A percentile compares a stretch with the other conserved stretches of the same genome.
Evolutionary conservation across 352 stramenopile species (phyloP).

Genomic region (Thraustochytrium sp.): DNA sequence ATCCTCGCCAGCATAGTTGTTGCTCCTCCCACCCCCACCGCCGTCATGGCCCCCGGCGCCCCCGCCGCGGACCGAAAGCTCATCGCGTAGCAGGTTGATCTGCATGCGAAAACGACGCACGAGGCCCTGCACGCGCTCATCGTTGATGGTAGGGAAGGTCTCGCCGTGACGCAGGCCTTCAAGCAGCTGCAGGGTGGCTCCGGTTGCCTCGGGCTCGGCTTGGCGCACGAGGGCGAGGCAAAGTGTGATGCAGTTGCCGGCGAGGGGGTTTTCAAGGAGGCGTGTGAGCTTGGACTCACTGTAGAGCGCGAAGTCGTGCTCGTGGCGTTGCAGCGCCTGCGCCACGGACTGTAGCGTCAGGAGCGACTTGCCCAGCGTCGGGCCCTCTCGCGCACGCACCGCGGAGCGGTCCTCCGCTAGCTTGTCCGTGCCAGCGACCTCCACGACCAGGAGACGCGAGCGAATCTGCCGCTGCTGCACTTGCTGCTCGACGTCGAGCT

Average conservation of each 20-base stretch:
- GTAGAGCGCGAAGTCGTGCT: slow-evolving; percentile 30
- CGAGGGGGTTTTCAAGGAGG: slow-evolving; percentile 2
- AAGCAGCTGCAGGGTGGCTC: not conserved
- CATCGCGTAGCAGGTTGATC: slow-evolving; percentile 27
- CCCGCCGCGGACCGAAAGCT: not conserved
- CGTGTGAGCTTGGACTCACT: slow-evolving; percentile 22
- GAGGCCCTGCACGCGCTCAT: slow-evolving; percentile 29
- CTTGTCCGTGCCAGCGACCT: slow-evolving; percentile 1
- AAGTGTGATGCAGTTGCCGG: not conserved
- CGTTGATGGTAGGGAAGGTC: slow-evolving; percentile 26
- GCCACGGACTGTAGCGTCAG: slow-evolving; percentile 22
- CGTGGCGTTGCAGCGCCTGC: not conserved
- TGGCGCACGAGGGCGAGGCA: not conserved
- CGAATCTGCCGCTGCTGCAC: not conserved
- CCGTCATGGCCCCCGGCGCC: not conserved
- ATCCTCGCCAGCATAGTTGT: not conserved
- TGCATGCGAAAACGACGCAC: slow-evolving; percentile 10
- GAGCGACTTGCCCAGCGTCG: slow-evolving; percentile 14
- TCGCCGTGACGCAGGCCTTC: not conserved
- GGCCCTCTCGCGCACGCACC: slow-evolving; percentile 8
- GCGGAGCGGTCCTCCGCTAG: slow-evolving; percentile 14
- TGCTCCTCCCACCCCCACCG: not conserved
- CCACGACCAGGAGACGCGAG: not conserved
- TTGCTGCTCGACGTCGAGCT: slow-evolving; percentile 25
- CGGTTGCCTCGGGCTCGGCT: not conserved